Percentiles rank a stretch among this genome's conserved stretches.
phyloP scores from a whole-genome alignment of 2,329 filamentous ascomycete genomes.

The Fusarium aywerte region DNA sequence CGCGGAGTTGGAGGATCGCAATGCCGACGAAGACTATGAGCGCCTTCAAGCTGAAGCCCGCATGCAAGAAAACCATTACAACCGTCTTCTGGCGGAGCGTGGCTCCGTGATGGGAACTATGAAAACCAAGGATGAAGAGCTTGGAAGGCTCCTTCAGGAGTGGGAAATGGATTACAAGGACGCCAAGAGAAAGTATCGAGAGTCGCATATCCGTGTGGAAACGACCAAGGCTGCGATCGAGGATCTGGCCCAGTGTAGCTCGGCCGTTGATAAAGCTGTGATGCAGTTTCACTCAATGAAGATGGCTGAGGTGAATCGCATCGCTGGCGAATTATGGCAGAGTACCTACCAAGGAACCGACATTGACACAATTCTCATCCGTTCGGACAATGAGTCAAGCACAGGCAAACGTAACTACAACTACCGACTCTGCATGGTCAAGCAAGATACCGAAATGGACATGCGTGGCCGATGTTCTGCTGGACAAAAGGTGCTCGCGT shows the following conservation, averaged over 20 bases:
- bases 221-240: conserved; percentile 94
- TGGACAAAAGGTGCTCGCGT: conserved; percentile 94
- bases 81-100: conserved; percentile 76
- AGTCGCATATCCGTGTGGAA: conserved; percentile 88
- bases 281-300: conserved; percentile 97
- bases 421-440: conserved; percentile 98
- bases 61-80: conserved; percentile 73
- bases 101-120: conserved; percentile 80
- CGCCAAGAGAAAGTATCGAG: conserved; percentile 81
- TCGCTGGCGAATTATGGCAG: conserved; percentile 96
- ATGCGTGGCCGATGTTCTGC: conserved; percentile 98
- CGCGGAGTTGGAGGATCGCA: conserved; percentile 76
- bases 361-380: conserved; percentile 95
- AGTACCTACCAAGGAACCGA: conserved; percentile 97
- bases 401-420: conserved; percentile 87
- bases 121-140: conserved; percentile 85
- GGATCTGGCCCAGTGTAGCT: conserved; percentile 83
- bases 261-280: conserved; percentile 92
- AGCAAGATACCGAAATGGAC: conserved; percentile 97
- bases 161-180: conserved; percentile 90
- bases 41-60: conserved; percentile 77
- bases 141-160: conserved; percentile 76
- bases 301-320: conserved; percentile 98
- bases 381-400: conserved; percentile 84
- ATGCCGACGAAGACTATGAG: conserved; percentile 84